Percentiles rank a stretch among this genome's conserved stretches.
Conservation (phyloP, 2,329 filamentous ascomycete genomes). For the Pseudopyricularia cyperi region DNA sequence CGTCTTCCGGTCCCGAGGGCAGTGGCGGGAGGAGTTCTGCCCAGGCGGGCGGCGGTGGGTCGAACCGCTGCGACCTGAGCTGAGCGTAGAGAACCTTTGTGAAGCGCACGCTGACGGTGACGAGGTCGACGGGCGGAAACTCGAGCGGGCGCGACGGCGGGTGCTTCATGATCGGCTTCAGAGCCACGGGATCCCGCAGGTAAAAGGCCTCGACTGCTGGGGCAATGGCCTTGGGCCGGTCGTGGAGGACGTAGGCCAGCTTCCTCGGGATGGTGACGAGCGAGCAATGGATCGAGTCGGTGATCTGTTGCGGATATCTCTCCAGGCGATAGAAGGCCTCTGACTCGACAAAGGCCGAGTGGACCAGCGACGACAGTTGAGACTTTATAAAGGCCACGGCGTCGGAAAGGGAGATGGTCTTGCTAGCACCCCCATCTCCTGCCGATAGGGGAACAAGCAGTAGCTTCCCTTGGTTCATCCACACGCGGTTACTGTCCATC, state of each 20-base stretch:
- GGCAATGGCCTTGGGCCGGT: conserved; percentile 62
- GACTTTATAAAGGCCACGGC: conserved; percentile 49
- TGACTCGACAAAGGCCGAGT: conserved; percentile 63
- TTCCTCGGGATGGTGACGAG: conserved; percentile 66
- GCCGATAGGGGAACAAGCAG: conserved; percentile 49
- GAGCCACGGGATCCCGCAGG: conserved; percentile 64
- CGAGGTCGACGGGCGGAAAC: conserved; percentile 69
- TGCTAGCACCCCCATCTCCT: conserved; percentile 4
- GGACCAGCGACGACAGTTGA: conserved; percentile 45
- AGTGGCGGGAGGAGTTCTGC: conserved; percentile 17
- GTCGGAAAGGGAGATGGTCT: conserved; percentile 45
- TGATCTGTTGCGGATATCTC: conserved; percentile 69
- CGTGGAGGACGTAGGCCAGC: conserved; percentile 66
- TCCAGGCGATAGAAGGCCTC: conserved; percentile 84
- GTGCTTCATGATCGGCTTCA: conserved; percentile 53
- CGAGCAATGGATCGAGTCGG: conserved; percentile 62
- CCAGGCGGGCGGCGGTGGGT: conserved; percentile 42
- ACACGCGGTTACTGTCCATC: conserved; percentile 75
- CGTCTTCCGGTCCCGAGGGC: background rate
- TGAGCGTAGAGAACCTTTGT: conserved; percentile 87
- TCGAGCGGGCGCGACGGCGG: conserved; percentile 28
- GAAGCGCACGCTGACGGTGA: conserved; percentile 68
- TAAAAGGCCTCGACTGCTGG: conserved; percentile 88
- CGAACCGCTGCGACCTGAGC: conserved; percentile 72
- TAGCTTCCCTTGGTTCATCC: conserved; percentile 70